phyloP scores from a whole-genome alignment of 208 protist genomes.

The Crithidia fasciculata region DNA sequence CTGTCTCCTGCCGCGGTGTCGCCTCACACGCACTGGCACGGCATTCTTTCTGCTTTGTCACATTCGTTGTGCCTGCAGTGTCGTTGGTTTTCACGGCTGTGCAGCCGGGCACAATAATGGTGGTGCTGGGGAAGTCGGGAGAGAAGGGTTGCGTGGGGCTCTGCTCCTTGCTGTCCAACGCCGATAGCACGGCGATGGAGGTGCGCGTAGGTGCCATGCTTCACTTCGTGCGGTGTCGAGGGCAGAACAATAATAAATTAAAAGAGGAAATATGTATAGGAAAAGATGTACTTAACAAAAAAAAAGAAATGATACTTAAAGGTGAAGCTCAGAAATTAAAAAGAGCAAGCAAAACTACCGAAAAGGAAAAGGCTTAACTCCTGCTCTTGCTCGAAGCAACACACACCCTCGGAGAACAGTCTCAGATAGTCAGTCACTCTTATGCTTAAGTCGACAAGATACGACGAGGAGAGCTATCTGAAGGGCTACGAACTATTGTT shows the following conservation, averaged over 20 bases:
- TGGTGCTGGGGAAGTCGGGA: not conserved
- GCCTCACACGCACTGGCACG: too few species aligned
- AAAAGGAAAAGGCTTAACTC: too few species aligned
- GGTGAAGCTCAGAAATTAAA: too few species aligned
- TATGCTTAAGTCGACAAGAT: too few species aligned
- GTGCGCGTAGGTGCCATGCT: not conserved
- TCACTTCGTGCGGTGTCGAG: not conserved
- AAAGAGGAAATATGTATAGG: not conserved
- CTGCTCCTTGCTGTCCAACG: conserved; percentile 4
- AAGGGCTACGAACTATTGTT: too few species aligned
- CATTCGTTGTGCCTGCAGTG: not conserved
- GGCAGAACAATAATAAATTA: not conserved
- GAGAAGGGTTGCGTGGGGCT: not conserved
- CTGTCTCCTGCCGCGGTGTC: not conserved
- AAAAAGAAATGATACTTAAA: not conserved
- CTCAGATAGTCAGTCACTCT: too few species aligned
- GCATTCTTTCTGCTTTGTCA: not conserved
- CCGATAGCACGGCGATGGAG: not conserved
- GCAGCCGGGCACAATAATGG: not conserved
- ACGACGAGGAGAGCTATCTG: too few species aligned
- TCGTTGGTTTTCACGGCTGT: not conserved
- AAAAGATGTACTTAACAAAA: not conserved
- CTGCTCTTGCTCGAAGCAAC: too few species aligned
- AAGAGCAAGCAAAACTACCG: too few species aligned
- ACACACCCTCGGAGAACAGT: too few species aligned